These are phyloP conservation scores for Coemansia sp. DNA, from an alignment of 192 early-diverging fungal species.

Conservation along the genomic window DNA sequence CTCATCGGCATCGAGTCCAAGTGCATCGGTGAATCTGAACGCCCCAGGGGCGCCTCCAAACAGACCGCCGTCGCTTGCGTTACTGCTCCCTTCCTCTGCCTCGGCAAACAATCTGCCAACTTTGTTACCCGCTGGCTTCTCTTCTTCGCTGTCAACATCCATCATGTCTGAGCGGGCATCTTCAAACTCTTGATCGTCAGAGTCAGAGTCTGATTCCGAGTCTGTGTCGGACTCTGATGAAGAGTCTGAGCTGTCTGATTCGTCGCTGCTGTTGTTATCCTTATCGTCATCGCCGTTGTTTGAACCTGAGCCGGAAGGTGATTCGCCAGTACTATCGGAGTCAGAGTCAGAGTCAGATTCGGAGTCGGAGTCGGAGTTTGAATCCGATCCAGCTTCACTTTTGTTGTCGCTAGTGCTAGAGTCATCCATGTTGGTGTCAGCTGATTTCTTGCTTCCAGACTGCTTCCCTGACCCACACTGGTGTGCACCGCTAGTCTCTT, in stretches of 20 bases:
- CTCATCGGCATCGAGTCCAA: constrained; percentile 49
- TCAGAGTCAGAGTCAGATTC: constrained; percentile 7
- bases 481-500: background rate
- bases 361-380: constrained; percentile 8
- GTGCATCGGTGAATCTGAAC: constrained; percentile 38
- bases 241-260: constrained; percentile 5
- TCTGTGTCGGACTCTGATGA: constrained; percentile 6
- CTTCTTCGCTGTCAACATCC: constrained; percentile 26
- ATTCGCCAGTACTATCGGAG: background rate
- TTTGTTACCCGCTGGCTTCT: background rate
- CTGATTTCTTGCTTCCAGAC: background rate
- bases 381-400: constrained; percentile 8
- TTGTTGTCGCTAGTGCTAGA: constrained; percentile 1
- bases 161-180: constrained; percentile 10
- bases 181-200: constrained; percentile 4
- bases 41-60: constrained; percentile 16
- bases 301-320: background rate
- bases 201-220: constrained; percentile 15
- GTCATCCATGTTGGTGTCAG: background rate
- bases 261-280: background rate
- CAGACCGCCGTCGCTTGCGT: constrained; percentile 13
- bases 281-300: too few relatives aligned
- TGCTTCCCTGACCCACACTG: constrained; percentile 13
- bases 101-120: constrained; percentile 15
- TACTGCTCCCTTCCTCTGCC: background rate